phyloP scores from a whole-genome alignment of 2,329 filamentous ascomycete genomes.

The Hypoxylon sp. region DNA sequence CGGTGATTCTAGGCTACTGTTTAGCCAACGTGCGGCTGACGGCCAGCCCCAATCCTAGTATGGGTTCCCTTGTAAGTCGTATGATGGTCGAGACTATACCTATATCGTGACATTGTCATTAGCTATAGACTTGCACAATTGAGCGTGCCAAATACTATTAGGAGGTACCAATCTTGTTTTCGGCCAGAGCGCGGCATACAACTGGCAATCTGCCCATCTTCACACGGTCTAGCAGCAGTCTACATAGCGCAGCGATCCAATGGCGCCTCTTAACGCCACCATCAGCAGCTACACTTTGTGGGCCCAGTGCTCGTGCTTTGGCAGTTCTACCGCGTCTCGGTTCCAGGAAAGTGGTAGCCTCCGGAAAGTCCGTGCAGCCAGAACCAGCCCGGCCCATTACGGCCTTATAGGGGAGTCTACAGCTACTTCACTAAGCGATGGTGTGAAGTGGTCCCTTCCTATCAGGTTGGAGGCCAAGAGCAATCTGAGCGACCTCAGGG shows the following conservation, averaged over 20 bases:
- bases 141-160: not conserved
- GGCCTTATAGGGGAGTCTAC: not conserved
- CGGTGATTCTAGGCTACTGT: not conserved
- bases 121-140: not conserved
- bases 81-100: not conserved
- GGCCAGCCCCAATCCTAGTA: not conserved
- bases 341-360: not conserved
- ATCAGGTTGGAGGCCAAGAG: not conserved
- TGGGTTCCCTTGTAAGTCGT: not conserved
- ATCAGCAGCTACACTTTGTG: conserved; percentile 3
- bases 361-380: not conserved
- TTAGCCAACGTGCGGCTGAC: conserved; percentile 1
- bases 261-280: conserved; percentile 4
- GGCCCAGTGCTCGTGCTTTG: not conserved
- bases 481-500: not conserved
- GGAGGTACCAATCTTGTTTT: not conserved
- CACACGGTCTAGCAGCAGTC: conserved; percentile 1
- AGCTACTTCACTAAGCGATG: not conserved
- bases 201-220: not conserved
- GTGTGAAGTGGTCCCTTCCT: conserved; percentile 6
- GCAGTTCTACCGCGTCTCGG: not conserved
- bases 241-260: not conserved
- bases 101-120: not conserved
- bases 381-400: not conserved
- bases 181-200: not conserved